A percentile compares a stretch with the other conserved stretches of the same genome.
phyloP scores from a whole-genome alignment of 1,284 basidiomycete species.

The Apiotrichum gracile region DNA sequence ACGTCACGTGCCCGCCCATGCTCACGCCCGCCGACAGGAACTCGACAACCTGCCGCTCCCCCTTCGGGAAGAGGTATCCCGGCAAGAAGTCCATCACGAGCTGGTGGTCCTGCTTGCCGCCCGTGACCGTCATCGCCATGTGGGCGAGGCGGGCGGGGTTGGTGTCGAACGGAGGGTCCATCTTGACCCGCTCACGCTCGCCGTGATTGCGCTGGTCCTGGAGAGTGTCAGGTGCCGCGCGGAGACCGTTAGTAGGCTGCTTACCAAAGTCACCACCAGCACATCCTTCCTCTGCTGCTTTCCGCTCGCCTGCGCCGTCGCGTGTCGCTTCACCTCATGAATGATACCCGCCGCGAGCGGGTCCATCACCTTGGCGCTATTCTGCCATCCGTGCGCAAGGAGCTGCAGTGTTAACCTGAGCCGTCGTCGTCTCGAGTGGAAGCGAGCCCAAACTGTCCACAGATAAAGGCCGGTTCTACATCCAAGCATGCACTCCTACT shows the following conservation, averaged over 20 bases:
- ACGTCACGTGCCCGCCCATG: slow-evolving; percentile 40
- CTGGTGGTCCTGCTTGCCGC: slow-evolving; percentile 66
- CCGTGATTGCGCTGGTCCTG: slow-evolving; percentile 68
- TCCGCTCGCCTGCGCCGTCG: not conserved
- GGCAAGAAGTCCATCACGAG: slow-evolving; percentile 72
- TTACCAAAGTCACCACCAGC: slow-evolving; percentile 42
- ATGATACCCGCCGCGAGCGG: slow-evolving; percentile 32
- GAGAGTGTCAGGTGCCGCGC: not conserved
- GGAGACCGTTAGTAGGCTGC: not conserved
- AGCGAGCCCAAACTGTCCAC: too few relatives aligned
- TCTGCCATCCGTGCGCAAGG: slow-evolving; percentile 36
- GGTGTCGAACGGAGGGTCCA: not conserved
- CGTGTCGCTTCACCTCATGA: slow-evolving; percentile 18
- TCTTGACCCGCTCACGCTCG: slow-evolving; percentile 49
- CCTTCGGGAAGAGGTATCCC: slow-evolving; percentile 63
- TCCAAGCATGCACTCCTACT: not conserved
- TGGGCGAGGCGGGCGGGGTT: not conserved
- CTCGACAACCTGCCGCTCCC: slow-evolving; percentile 56
- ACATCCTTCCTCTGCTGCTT: slow-evolving; percentile 25
- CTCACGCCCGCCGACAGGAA: slow-evolving; percentile 55
- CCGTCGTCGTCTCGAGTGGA: not conserved
- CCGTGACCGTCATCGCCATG: slow-evolving; percentile 14
- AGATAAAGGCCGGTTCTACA: too few relatives aligned
- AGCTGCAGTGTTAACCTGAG: slow-evolving; percentile 16
- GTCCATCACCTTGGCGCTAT: slow-evolving; percentile 29